Base-by-base conservation (phyloP, 495 filamentous ascomycete species). In the Neurospora sp. region DNA sequence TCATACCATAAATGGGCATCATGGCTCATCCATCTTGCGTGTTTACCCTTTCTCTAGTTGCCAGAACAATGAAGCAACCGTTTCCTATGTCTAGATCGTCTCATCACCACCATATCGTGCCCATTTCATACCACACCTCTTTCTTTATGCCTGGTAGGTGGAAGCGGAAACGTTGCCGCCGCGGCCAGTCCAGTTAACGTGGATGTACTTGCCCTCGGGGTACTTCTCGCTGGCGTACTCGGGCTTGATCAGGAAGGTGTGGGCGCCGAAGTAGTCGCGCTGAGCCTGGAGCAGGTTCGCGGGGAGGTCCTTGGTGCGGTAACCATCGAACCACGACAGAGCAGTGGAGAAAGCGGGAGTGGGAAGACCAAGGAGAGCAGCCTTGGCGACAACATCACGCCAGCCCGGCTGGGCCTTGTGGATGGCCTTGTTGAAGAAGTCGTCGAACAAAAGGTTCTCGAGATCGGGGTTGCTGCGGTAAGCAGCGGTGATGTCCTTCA, bases 391-490 rank as follows among this genome's bases (percentile, higher is more conserved):
- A 74, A 96, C 91, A 82, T 97, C 92, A 86, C 96, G 90, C 96
- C 96, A 99, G 80, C 96, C 96, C 69, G 87, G 87, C 86, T 99
- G 96, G 70, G 96, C 96, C 79, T 92, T 92, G 90, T 97, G 91
- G 85, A 99, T 98, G 76, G 96, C 96, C 84, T 93, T 92, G 87
- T 96, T 97, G 91, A 99, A 99, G 90, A 99, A 99, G 80, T 97
- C 93, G 80, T 97, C 92, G 84, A 98, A 99, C 75, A 99, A 87
- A 73, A 99, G 87, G 86, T 99, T 99, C 90, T 99, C 93, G 68
- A 99, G 91, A 73, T 99, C 93, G 69, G 94, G 92, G 87, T 98
- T 90, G 69, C 88, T 90, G 84, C 96, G 94, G 89, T 98, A 99
- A 68, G 96, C 96, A 71, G 90, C 90, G 75, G 96, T 99, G 86